phyloP scores from a whole-genome alignment of 2,329 filamentous ascomycete species.

The Pseudogymnoascus sp. region DNA sequence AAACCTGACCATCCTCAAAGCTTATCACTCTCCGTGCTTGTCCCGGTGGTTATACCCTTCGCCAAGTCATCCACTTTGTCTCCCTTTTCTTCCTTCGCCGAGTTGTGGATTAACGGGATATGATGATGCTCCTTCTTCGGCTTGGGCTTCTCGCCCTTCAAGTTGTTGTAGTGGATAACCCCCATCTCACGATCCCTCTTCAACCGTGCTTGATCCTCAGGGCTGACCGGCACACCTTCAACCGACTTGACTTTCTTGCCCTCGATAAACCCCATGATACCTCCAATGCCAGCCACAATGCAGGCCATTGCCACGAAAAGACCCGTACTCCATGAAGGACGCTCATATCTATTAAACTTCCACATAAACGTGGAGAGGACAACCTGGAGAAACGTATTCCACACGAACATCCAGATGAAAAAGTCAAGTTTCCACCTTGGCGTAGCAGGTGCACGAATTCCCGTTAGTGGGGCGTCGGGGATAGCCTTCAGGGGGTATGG shows the following conservation, averaged over 20 bases:
- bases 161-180: constrained; percentile 50
- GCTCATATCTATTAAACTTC: constrained; percentile 61
- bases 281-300: constrained; percentile 58
- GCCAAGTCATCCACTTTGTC: constrained; percentile 9
- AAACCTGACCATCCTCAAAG: not conserved
- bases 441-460: constrained; percentile 58
- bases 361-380: constrained; percentile 75
- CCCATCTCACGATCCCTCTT: constrained; percentile 45
- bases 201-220: constrained; percentile 44
- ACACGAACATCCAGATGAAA: constrained; percentile 68
- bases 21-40: not conserved
- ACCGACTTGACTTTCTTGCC: constrained; percentile 63
- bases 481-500: constrained; percentile 57
- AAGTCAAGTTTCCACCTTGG: constrained; percentile 68
- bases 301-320: constrained; percentile 69
- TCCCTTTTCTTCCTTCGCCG: constrained; percentile 10
- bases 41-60: not conserved
- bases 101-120: constrained; percentile 16
- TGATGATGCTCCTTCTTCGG: constrained; percentile 26
- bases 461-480: constrained; percentile 62
- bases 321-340: constrained; percentile 75
- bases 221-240: constrained; percentile 59
- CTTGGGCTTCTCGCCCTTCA: constrained; percentile 43
- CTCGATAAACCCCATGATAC: constrained; percentile 62
- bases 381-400: constrained; percentile 71